These are phyloP conservation scores for Papiliotrema fonsecae DNA, from an alignment of 1,284 basidiomycete genomes.

Conservation along the genomic window DNA sequence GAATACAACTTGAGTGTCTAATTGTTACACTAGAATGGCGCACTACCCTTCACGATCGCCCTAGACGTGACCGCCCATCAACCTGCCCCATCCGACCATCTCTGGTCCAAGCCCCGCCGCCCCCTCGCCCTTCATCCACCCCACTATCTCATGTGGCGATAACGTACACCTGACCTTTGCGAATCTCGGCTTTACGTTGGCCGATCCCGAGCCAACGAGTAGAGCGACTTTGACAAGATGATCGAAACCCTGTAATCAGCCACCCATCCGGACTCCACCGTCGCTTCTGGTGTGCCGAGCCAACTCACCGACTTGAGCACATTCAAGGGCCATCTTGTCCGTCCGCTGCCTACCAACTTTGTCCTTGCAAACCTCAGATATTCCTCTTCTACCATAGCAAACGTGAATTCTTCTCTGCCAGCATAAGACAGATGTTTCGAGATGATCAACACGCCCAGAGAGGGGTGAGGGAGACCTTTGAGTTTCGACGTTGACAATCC, in stretches of 20 bases:
- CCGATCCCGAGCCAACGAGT: constrained; percentile 31
- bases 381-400: constrained; percentile 46
- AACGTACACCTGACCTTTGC: constrained; percentile 41
- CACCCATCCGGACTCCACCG: background rate
- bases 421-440: constrained; percentile 67
- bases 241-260: constrained; percentile 31
- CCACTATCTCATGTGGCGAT: constrained; percentile 42
- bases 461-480: constrained; percentile 41
- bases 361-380: constrained; percentile 45
- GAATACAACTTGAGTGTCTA: too few relatives aligned
- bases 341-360: constrained; percentile 45
- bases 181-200: constrained; percentile 33
- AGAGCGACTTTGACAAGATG: constrained; percentile 35
- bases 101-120: constrained; percentile 39
- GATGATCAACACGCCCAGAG: constrained; percentile 43
- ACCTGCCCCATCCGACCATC: constrained; percentile 43
- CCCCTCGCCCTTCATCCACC: constrained; percentile 44
- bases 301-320: constrained; percentile 35
- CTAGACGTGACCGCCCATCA: constrained; percentile 46
- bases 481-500: constrained; percentile 24
- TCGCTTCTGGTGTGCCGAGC: background rate
- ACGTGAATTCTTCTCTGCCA: constrained; percentile 57
- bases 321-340: constrained; percentile 38
- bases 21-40: too few relatives aligned
- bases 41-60: too few relatives aligned